Conservation (phyloP, 345 rosid species). For the rapeseed (Brassica napus) region DNA sequence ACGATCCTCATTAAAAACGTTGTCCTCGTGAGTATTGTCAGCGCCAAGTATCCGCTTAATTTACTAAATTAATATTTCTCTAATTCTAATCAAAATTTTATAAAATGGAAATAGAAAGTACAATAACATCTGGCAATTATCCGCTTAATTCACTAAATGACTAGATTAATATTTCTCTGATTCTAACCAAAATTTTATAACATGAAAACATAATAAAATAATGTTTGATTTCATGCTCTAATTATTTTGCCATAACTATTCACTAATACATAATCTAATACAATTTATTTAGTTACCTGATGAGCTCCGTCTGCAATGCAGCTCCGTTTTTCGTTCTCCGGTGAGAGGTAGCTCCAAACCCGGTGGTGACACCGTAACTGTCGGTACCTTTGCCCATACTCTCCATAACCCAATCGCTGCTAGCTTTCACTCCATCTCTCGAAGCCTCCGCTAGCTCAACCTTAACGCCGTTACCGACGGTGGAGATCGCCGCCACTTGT, state of each 20-base stretch:
- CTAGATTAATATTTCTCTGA: too few relatives aligned
- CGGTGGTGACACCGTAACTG: constrained; percentile 76
- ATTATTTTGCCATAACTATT: not conserved
- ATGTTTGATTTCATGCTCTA: not conserved
- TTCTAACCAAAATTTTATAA: too few relatives aligned
- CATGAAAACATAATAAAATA: not conserved
- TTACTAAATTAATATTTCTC: constrained; percentile 10
- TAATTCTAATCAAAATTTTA: not conserved
- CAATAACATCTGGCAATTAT: too few relatives aligned
- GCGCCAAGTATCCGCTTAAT: not conserved
- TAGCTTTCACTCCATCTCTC: constrained; percentile 59
- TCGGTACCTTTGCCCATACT: constrained; percentile 68
- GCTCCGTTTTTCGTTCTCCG: constrained; percentile 65
- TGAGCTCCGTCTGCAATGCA: constrained; percentile 68
- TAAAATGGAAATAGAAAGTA: not conserved
- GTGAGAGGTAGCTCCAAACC: constrained; percentile 76
- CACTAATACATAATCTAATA: not conserved
- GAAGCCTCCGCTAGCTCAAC: constrained; percentile 57
- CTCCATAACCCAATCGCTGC: constrained; percentile 79
- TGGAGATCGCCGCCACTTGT: constrained; percentile 66
- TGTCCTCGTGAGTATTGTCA: not conserved
- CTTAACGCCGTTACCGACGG: constrained; percentile 28
- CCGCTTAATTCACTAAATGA: not conserved
- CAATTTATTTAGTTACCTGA: constrained; percentile 45
- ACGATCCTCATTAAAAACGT: not conserved